Conservation (phyloP, 768 basidiomycete genomes). For the Lepiota venenata region DNA sequence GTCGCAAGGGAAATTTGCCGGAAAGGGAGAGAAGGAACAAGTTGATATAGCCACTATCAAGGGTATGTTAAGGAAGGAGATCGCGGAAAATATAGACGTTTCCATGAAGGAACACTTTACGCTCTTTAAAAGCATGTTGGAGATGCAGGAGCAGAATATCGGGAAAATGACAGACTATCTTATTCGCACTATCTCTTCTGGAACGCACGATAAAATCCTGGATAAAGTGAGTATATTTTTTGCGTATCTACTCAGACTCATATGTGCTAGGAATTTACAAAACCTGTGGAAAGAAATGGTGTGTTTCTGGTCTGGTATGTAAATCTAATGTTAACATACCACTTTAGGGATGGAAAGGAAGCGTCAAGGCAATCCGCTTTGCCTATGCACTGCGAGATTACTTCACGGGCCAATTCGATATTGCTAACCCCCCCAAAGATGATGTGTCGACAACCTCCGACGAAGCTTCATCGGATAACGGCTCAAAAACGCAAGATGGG, state of each 20-base stretch:
- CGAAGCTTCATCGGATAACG: slow-evolving; percentile 23
- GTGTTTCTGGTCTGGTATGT: neutral
- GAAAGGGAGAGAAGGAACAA: slow-evolving; percentile 8
- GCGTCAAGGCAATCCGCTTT: slow-evolving; percentile 49
- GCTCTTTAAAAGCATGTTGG: slow-evolving; percentile 44
- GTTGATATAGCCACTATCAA: slow-evolving; percentile 3
- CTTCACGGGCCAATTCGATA: slow-evolving; percentile 22
- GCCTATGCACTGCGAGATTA: slow-evolving; percentile 40
- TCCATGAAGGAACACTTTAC: slow-evolving; percentile 34
- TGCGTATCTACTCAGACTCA: too few relatives aligned
- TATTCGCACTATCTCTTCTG: slow-evolving; percentile 13
- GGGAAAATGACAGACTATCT: slow-evolving; percentile 10
- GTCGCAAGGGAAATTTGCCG: slow-evolving; percentile 18
- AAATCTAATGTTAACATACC: too few relatives aligned
- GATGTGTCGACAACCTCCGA: neutral
- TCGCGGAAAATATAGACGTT: slow-evolving; percentile 34
- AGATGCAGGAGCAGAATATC: slow-evolving; percentile 33
- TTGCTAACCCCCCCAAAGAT: neutral
- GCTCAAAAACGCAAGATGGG: slow-evolving; percentile 18
- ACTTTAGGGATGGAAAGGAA: slow-evolving; percentile 45
- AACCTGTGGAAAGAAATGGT: slow-evolving; percentile 14
- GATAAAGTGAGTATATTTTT: slow-evolving; percentile 28
- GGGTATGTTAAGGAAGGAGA: slow-evolving; percentile 30
- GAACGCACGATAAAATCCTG: slow-evolving; percentile 41
- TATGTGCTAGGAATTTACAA: neutral